phyloP scores from a whole-genome alignment of 2,329 filamentous ascomycete species.

The Aspergillus fumigatiaffinis region DNA sequence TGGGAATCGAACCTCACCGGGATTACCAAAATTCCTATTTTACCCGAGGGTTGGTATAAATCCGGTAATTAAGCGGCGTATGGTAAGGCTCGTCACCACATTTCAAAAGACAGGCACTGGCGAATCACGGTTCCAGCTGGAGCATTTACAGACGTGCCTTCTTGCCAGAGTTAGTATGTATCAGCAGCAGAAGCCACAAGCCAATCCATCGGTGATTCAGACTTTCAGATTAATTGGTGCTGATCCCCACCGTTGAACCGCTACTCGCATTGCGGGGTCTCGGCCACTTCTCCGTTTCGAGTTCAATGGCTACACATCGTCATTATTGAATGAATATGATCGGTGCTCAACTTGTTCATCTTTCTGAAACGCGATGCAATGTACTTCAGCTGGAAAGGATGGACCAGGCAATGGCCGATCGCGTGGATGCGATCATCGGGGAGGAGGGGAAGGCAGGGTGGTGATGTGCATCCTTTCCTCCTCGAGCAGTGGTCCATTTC shows the following conservation, averaged over 20 bases:
- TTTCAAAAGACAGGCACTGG: slow-evolving; percentile 6
- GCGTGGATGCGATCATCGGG: neutral
- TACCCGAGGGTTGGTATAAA: slow-evolving; percentile 18
- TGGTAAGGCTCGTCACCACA: slow-evolving; percentile 11
- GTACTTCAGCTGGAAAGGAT: neutral
- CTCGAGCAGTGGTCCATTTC: neutral
- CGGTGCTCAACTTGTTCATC: neutral
- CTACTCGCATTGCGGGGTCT: neutral
- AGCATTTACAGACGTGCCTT: neutral
- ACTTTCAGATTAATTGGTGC: neutral
- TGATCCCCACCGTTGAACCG: neutral
- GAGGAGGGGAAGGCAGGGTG: too few relatives aligned
- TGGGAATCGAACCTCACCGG: slow-evolving; percentile 6
- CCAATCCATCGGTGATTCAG: neutral
- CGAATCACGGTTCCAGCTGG: neutral
- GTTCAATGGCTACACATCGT: neutral
- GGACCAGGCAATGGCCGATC: neutral
- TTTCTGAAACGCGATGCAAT: neutral
- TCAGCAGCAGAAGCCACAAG: neutral
- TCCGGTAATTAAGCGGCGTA: slow-evolving; percentile 9
- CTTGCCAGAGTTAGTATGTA: neutral
- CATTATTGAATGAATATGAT: neutral
- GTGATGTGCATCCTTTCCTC: too few relatives aligned
- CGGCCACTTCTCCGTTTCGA: neutral
- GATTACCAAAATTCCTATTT: slow-evolving; percentile 15